A percentile compares a stretch with the other conserved stretches of the same genome.
phyloP scores from a whole-genome alignment of 2,329 filamentous ascomycete genomes.

The Aspergillus fumigatus region DNA sequence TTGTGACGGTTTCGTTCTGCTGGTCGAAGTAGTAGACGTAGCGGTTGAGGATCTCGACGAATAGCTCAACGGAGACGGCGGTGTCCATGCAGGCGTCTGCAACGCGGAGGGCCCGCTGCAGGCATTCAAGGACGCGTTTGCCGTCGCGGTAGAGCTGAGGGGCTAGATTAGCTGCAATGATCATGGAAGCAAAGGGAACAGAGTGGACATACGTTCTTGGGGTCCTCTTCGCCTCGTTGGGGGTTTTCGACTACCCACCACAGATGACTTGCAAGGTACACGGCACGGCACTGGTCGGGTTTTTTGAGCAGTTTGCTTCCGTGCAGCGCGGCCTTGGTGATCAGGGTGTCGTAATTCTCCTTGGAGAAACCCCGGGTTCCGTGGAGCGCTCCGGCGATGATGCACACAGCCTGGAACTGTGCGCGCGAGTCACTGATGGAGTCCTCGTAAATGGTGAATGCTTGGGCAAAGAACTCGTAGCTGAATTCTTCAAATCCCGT shows the following conservation, averaged over 20 bases:
- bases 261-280: slow-evolving; percentile 92
- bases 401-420: slow-evolving; percentile 95
- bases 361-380: slow-evolving; percentile 86
- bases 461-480: slow-evolving; percentile 97
- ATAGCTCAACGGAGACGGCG: slow-evolving; percentile 91
- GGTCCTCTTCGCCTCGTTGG: slow-evolving; percentile 72
- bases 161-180: slow-evolving; percentile 4
- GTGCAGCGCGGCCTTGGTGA: slow-evolving; percentile 95
- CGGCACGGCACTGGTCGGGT: slow-evolving; percentile 93
- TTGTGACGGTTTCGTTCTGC: slow-evolving; percentile 96
- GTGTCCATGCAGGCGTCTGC: slow-evolving; percentile 99
- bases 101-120: slow-evolving; percentile 90
- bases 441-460: slow-evolving; percentile 97
- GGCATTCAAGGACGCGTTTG: slow-evolving; percentile 91
- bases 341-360: slow-evolving; percentile 97
- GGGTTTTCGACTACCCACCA: slow-evolving; percentile 94
- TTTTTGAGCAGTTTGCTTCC: slow-evolving; percentile 96
- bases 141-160: slow-evolving; percentile 87
- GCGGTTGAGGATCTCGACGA: slow-evolving; percentile 95
- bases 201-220: slow-evolving; percentile 61
- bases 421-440: slow-evolving; percentile 91
- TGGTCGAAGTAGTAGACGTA: slow-evolving; percentile 99
- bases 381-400: slow-evolving; percentile 85
- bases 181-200: slow-evolving; percentile 18
- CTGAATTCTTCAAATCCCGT: slow-evolving; percentile 91